Conservation (phyloP, 2,329 filamentous ascomycete species). For the Colletotrichum costaricense region DNA sequence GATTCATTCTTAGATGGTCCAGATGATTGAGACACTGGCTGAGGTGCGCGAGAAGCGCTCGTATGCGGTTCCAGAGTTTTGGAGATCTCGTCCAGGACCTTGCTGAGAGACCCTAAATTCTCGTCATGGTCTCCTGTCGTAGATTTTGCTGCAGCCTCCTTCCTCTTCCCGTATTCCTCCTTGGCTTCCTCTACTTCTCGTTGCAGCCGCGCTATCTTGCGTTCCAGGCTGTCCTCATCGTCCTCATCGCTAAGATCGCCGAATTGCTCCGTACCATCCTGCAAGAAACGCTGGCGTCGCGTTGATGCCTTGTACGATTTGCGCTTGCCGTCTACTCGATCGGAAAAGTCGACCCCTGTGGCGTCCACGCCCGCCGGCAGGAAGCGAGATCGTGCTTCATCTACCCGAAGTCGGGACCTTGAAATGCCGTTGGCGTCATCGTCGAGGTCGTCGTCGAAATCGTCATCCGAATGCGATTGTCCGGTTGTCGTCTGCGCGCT, state of each 20-base stretch:
- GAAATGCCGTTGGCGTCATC: slow-evolving; percentile 77
- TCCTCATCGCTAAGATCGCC: slow-evolving; percentile 83
- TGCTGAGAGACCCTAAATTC: slow-evolving; percentile 76
- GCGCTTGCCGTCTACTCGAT: slow-evolving; percentile 84
- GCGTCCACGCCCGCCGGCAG: slow-evolving; percentile 81
- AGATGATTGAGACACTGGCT: slow-evolving; percentile 3
- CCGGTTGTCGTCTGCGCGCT: slow-evolving; percentile 63
- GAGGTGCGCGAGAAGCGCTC: slow-evolving; percentile 31
- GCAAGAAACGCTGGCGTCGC: slow-evolving; percentile 71
- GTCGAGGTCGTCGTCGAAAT: slow-evolving; percentile 70
- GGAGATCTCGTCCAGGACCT: slow-evolving; percentile 76
- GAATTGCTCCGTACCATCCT: slow-evolving; percentile 73
- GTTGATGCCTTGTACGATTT: slow-evolving; percentile 85
- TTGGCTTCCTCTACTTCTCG: slow-evolving; percentile 84
- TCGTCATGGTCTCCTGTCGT: slow-evolving; percentile 58
- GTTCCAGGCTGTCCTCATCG: slow-evolving; percentile 75
- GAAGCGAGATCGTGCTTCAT: slow-evolving; percentile 85
- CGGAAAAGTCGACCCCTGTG: slow-evolving; percentile 86
- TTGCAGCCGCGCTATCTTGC: slow-evolving; percentile 83
- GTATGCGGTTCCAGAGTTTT: slow-evolving; percentile 41
- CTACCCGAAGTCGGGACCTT: slow-evolving; percentile 78
- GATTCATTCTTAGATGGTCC: slow-evolving; percentile 37
- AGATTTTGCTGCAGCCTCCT: slow-evolving; percentile 55
- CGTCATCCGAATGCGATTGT: slow-evolving; percentile 70
- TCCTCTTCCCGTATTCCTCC: slow-evolving; percentile 67